Conservation (phyloP, 176 grass and related monocot species). For the Oryza punctata region DNA sequence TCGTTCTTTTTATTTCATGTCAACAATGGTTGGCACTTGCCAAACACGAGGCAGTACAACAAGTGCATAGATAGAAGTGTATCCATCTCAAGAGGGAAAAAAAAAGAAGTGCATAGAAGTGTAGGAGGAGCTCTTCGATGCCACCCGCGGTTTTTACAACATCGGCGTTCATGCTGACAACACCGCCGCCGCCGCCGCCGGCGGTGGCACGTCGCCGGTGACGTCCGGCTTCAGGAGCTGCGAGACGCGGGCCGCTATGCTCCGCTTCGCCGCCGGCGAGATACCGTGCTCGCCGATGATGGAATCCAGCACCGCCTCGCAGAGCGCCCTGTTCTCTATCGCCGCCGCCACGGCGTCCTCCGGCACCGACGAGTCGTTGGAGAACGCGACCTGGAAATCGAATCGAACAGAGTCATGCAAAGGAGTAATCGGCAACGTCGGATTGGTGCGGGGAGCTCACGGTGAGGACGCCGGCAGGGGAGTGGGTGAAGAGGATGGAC, state of each 20-base stretch:
- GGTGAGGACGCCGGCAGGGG: slow-evolving; percentile 55
- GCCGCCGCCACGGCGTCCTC: slow-evolving; percentile 30
- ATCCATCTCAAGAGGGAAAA: too few relatives aligned
- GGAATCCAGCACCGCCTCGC: slow-evolving; percentile 72
- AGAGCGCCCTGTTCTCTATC: slow-evolving; percentile 66
- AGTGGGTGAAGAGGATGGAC: slow-evolving; percentile 89
- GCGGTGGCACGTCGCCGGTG: not conserved
- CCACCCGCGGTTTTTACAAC: not conserved
- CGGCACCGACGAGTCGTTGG: slow-evolving; percentile 54
- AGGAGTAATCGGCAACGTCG: not conserved
- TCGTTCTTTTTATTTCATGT: not conserved
- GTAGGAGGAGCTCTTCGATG: not conserved
- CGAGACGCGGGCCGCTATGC: slow-evolving; percentile 61
- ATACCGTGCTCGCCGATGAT: slow-evolving; percentile 86
- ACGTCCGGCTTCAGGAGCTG: slow-evolving; percentile 44
- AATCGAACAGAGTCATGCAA: not conserved
- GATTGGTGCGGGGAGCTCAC: slow-evolving; percentile 25
- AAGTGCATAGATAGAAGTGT: too few relatives aligned
- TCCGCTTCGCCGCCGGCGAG: slow-evolving; percentile 75
- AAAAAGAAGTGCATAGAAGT: too few relatives aligned
- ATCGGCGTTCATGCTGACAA: not conserved
- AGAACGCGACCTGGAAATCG: slow-evolving; percentile 65
- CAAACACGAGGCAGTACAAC: too few relatives aligned
- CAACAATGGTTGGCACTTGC: not conserved
- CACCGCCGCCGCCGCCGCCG: slow-evolving; percentile 18